These are phyloP conservation scores for Globisporangium middletonii DNA, from an alignment of 352 stramenopile species.

Conservation along the genomic window DNA sequence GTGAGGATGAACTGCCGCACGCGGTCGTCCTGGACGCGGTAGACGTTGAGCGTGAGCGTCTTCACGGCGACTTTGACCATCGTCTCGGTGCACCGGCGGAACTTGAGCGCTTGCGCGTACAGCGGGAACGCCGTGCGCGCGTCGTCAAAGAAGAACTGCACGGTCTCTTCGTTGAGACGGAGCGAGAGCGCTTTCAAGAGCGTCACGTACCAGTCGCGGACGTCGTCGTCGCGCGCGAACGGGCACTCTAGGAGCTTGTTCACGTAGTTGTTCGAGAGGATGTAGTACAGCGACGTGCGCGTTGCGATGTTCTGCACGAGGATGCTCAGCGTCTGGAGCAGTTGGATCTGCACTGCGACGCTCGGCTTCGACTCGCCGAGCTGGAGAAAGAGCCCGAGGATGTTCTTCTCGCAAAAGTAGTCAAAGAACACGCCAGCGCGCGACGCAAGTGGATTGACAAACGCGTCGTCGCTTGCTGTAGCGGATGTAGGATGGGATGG, in stretches of 20 bases:
- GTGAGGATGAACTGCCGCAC: conserved; percentile 71
- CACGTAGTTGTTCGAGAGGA: conserved; percentile 94
- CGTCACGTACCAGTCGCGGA: conserved; percentile 87
- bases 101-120: conserved; percentile 64
- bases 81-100: conserved; percentile 66
- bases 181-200: conserved; percentile 85
- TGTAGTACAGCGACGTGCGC: conserved; percentile 90
- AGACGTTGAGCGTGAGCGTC: conserved; percentile 82
- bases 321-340: conserved; percentile 91
- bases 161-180: conserved; percentile 80
- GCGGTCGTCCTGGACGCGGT: conserved; percentile 69
- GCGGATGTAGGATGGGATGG: conserved; percentile 10
- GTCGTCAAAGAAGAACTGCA: conserved; percentile 86
- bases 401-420: conserved; percentile 97
- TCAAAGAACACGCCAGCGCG: conserved; percentile 85
- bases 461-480: conserved; percentile 6
- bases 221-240: conserved; percentile 71
- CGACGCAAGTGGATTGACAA: conserved; percentile 12
- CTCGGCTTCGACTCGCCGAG: conserved; percentile 47
- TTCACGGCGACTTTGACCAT: conserved; percentile 87
- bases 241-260: conserved; percentile 89
- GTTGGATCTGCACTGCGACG: conserved; percentile 85
- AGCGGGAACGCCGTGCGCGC: conserved; percentile 55
- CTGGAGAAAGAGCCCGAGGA: conserved; percentile 89
- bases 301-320: conserved; percentile 89